phyloP scores from a whole-genome alignment of 1,284 basidiomycete genomes.

The Irpex rosettiformis region DNA sequence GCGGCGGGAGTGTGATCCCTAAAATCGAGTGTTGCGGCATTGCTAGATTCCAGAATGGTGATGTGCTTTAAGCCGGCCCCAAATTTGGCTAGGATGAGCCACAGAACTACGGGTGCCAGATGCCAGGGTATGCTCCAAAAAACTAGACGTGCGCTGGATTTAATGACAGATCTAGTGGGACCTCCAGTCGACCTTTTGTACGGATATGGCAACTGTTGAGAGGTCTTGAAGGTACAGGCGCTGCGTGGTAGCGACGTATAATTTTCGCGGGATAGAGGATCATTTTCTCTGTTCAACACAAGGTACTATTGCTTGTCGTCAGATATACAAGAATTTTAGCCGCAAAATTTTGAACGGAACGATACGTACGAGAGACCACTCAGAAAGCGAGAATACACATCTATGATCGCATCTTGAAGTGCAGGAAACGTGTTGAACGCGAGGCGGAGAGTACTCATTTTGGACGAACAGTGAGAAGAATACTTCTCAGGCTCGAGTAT shows the following conservation, averaged over 20 bases:
- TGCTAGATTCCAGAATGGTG: background rate
- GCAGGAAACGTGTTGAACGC: background rate
- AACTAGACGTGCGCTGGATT: background rate
- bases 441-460: background rate
- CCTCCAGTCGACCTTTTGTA: background rate
- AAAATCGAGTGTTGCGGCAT: background rate
- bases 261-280: background rate
- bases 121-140: background rate
- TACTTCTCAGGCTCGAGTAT: background rate
- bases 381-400: background rate
- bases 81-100: background rate
- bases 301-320: background rate
- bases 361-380: background rate
- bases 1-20: background rate
- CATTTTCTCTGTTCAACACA: background rate
- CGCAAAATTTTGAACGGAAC: background rate
- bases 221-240: background rate
- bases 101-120: background rate
- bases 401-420: background rate
- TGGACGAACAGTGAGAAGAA: background rate
- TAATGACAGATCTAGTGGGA: background rate
- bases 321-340: background rate
- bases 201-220: background rate
- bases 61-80: background rate
- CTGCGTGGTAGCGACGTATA: background rate